These are phyloP conservation scores for Tetrapisispora pingtungensis DNA, from an alignment of 805 yeast species.

Conservation along the genomic window DNA sequence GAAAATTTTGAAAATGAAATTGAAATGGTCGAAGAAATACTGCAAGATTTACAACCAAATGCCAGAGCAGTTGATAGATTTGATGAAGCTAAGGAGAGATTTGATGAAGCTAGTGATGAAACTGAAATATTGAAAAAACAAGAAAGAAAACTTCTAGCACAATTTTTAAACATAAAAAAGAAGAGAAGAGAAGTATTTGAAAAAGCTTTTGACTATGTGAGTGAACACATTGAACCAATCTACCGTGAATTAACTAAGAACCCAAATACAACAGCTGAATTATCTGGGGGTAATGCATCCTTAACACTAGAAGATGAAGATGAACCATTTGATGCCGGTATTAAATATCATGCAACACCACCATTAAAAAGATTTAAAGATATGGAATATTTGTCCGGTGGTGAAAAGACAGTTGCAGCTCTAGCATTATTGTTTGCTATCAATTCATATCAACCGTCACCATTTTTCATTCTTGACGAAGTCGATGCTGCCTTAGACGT, in stretches of 20 bases:
- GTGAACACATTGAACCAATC: conserved; percentile 58
- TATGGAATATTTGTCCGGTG: conserved; percentile 89
- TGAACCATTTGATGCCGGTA: conserved; percentile 77
- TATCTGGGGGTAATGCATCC: conserved; percentile 90
- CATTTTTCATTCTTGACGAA: conserved; percentile 92
- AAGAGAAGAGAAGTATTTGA: conserved; percentile 55
- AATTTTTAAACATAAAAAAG: conserved; percentile 50
- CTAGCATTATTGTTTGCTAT: conserved; percentile 83
- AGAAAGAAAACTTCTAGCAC: conserved; percentile 44
- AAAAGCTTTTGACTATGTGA: conserved; percentile 67
- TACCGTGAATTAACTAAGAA: conserved; percentile 77
- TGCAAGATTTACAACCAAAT: conserved; percentile 56
- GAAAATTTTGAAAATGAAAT: conserved; percentile 33
- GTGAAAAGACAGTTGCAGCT: conserved; percentile 95
- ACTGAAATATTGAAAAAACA: conserved; percentile 48
- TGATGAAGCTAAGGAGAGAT: conserved; percentile 51
- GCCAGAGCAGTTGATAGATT: conserved; percentile 70
- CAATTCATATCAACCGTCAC: conserved; percentile 85
- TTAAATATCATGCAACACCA: conserved; percentile 90
- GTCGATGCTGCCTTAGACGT: conserved; percentile 97
- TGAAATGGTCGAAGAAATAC: conserved; percentile 26
- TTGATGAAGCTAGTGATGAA: conserved; percentile 54
- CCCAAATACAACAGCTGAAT: conserved; percentile 43
- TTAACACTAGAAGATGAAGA: conserved; percentile 80
- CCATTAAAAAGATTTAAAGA: conserved; percentile 89